Evolutionary conservation across 257 asterid species (phyloP), one percentile per base, ranked within the genome.

Genomic region (Cinchona pubescens): DNA sequence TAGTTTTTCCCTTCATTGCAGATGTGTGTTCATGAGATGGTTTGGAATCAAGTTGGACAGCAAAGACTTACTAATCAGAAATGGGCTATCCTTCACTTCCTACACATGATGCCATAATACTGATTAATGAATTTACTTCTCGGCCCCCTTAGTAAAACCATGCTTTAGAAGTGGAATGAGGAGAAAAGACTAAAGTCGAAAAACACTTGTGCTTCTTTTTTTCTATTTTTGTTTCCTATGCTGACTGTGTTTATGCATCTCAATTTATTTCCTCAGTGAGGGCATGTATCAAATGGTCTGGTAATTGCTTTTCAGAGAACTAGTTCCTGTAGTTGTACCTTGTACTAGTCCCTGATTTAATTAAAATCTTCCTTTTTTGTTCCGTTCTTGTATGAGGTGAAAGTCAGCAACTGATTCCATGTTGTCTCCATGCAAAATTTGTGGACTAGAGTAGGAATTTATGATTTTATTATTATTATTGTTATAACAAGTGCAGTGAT

Each of bases 401-500:
- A n/a, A n/a, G n/a, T n/a, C n/a, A 34, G 48, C 56, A 25, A 27
- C 72, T 35, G 0, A 43, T 69, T 35, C 27, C 30, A 32, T 67
- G 14, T 35, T 27, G 23, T 62, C 27, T 60, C 62, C 74, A 40
- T 60, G 13, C 65, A 37, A n/a, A 40, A 66, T 58, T 55, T 77
- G 1, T 42, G 62, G 19, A n/a, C 56, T 30, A 53, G n/a, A 58
- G 19, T 60, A 16, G 15, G 18, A 18, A 19, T 60, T n/a, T n/a
- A n/a, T n/a, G n/a, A n/a, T n/a, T n/a, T n/a, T n/a, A n/a, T n/a
- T n/a, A n/a, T n/a, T n/a, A n/a, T n/a, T n/a, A n/a, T 32, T 12
- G 64, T 21, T 84, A 62, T 55, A 40, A 53, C 64, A 91, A 94
- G 98, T 92, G 98, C 97, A 92, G 92, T 97, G 84, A 89, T 37